Base-by-base conservation (phyloP, 768 basidiomycete genomes). In the Hysterangium stoloniferum region DNA sequence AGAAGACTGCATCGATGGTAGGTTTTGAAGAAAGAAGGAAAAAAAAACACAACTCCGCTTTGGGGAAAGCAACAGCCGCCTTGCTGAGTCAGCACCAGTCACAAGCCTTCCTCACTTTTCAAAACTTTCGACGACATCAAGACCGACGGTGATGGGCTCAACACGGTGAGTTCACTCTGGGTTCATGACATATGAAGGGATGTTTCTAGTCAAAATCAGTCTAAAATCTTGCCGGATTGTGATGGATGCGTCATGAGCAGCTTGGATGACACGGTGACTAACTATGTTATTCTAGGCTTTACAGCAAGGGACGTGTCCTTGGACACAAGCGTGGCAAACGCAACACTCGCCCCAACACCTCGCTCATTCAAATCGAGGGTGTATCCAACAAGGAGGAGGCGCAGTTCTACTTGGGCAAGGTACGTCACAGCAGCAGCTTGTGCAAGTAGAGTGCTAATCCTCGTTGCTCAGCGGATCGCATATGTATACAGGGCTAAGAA, bases 301-400 rank as follows among this genome's bases (percentile, higher is more conserved):
- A 96, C 80, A 68, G 71, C 71, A 98, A 96, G 78, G 96, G 91
- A 68, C 92, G 96, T 63, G 83, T 99, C 66, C 77, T 97, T 62
- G 92, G 94, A 58, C 90, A 95, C 88, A 97, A 97, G 76, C 90
- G 96, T 58, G 93, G 89, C 55, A 98, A 98, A 76, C 86, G 92
- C 66, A 97, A 98, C 79, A 78, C 86, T 52, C 79, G 85, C 65
- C 93, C 92, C 65, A 95, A 95, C 78, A 96, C 93, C 55, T 90
- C 91, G 48, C 84, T 99, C 61, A 71, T 99, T 63, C 92, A 95
- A 72, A 90, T 99, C 66, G 96, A 99, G 75, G 95, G 95, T 64
- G 93, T 97, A 52, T 80, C 82, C 57, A 84, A 73, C 62, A 89
- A 93, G 72, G 81, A 95, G 73, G 93, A 95, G 64, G 90, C 94